Evolutionary conservation across 805 yeast genomes (phyloP), one percentile per base, ranked within the genome.

Genomic region (Sugiyamaella lignohabitans): DNA sequence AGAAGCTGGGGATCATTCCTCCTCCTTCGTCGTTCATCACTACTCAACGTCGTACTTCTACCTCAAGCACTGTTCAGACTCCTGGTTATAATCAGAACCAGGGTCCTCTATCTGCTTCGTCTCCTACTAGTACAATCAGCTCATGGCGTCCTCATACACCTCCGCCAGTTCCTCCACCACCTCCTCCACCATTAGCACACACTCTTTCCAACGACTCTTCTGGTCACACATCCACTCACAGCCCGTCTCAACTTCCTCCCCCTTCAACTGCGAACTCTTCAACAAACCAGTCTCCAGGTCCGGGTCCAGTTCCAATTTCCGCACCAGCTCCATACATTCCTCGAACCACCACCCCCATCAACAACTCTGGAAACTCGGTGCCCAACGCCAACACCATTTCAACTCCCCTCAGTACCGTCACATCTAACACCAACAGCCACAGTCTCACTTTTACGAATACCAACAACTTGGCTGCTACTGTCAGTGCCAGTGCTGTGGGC

Each of bases 1-100:
- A 53, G 46, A 49, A 53, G 44, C 49, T 53, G 35, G 54, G 54
- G 11, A 51, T 53, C 38, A 49, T 44, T 21, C 43, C 52, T 22
- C 23, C 39, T 18, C 44, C 39, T 6, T 17, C 38, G 6, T 34
- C 44, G 18, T 18, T 17, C 4, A 16, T 39, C 6, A 34, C 21
- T 6, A 10, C 21, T 11, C 16, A 30, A 17, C n/a, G 17, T 11
- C 14, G 22, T n/a, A 18, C 43, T 35, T 22, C 36, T 5, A 19
- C 38, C 34, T 40, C 46, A 5, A 39, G 40, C 16, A 30, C n/a
- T 17, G 40, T 27, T 6, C 30, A 27, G 11, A 6, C 30, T 11
- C 30, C 30, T 11, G 11, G 6, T 27, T 27, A 27, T 27, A 27
- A 6, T 6, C 30, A 27, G 30, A 6, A 27, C 6, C 30, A n/a